Evolutionary conservation across 148 eudicot species (phyloP), one percentile per base, ranked within the genome.

Genomic region (Vaccinium darrowii): DNA sequence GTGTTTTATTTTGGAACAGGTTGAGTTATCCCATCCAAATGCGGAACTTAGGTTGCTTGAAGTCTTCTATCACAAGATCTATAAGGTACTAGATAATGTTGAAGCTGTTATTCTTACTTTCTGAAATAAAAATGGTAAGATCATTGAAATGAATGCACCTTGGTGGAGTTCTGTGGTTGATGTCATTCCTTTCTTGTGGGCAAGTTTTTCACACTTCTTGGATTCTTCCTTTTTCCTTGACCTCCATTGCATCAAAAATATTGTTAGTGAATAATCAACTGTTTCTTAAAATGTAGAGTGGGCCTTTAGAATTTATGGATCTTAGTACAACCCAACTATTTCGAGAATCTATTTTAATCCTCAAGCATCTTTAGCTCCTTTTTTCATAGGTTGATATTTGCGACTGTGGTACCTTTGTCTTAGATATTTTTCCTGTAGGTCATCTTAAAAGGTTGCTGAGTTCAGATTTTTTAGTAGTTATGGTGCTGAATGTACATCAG

Each of bases 21-120:
- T 85, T 81, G 87, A 88, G 81, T 58, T 88, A 82, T 84, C 86
- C 69, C 80, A 86, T 76, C 84, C 81, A 49, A 62, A 81, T 80
- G 88, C 84, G 12, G 86, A 88, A 80, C 53, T 88, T 78, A 85
- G 87, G 77, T 60, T 88, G 81, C 87, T 88, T 51, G 89, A 88
- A 85, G 83, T 88, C 4, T 85, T 88, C 85, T 85, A 83, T 79
- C 87, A 88, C 86, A 85, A 88, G 84, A 83, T 85, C 56, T 88
- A 85, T 60, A 85, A 88, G 90, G 90, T 88, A 81, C 11, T 73
- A 54, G n/a, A 11, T 82, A 23, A 43, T 79, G 23, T 78, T 30
- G 5, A 65, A 33, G 72, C 30, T 83, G 10, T 82, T 74, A 25
- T 27, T 27, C 18, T 73, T 53, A 27, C 79, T 82, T 82, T 52